These are phyloP conservation scores for Acer saccharum DNA, from an alignment of 345 rosid genomes.

Conservation along the genomic window DNA sequence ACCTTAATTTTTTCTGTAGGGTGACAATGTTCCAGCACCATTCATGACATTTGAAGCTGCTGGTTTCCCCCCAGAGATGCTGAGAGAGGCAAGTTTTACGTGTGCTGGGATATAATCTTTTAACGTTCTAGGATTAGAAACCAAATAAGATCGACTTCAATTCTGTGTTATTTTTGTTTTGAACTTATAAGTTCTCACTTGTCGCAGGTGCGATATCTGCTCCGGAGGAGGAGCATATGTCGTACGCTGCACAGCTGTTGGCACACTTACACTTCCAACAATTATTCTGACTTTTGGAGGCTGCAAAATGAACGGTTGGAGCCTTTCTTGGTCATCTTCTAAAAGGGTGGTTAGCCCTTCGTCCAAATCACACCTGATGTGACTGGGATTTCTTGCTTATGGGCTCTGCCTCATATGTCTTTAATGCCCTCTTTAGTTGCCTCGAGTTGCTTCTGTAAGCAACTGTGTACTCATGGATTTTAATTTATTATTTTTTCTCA, in stretches of 20 bases:
- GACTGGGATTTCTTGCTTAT: constrained; percentile 67
- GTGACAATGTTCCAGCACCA: constrained; percentile 90
- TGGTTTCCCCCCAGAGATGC: constrained; percentile 90
- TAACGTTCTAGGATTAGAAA: constrained; percentile 28
- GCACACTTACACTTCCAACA: constrained; percentile 62
- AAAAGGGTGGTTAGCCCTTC: constrained; percentile 69
- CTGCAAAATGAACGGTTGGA: constrained; percentile 81
- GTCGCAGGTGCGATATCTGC: constrained; percentile 99
- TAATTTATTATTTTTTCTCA: constrained; percentile 12
- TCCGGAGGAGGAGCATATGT: constrained; percentile 93
- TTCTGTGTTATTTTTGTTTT: constrained; percentile 30
- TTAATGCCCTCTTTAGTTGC: constrained; percentile 72
- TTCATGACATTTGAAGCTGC: constrained; percentile 89
- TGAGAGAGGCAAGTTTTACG: constrained; percentile 73
- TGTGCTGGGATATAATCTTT: constrained; percentile 21
- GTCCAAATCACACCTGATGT: constrained; percentile 79
- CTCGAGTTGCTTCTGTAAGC: constrained; percentile 91
- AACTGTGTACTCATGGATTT: constrained; percentile 51
- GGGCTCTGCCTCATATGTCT: constrained; percentile 74
- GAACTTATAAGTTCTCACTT: constrained; percentile 66
- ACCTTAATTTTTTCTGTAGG: constrained; percentile 48
- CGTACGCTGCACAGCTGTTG: constrained; percentile 91
- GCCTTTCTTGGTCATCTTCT: constrained; percentile 81
- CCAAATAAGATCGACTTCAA: constrained; percentile 24
- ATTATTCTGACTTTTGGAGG: constrained; percentile 79